Conservation (phyloP, 2,329 filamentous ascomycete genomes). For the Stylonectria norvegica region DNA sequence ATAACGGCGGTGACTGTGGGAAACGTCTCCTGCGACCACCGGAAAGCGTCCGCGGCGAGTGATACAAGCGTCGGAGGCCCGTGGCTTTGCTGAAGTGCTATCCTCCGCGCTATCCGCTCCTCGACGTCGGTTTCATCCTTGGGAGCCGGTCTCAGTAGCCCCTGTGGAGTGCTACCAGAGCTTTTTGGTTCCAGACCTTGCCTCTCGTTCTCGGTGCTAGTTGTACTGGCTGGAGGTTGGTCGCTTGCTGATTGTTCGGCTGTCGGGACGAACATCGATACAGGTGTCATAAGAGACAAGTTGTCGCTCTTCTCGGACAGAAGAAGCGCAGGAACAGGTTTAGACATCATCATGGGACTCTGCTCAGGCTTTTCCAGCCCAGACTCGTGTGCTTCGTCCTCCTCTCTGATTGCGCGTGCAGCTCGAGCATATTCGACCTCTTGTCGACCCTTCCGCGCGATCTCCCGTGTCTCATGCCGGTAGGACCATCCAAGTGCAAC, state of each 20-base stretch:
- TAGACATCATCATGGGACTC: too few species aligned
- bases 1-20: slow-evolving; percentile 65
- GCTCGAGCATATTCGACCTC: slow-evolving; percentile 16
- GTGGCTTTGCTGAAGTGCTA: too few species aligned
- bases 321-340: neutral
- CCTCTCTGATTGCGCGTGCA: slow-evolving; percentile 13
- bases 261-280: neutral
- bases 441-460: slow-evolving; percentile 53
- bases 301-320: neutral
- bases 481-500: slow-evolving; percentile 60
- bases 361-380: neutral
- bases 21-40: slow-evolving; percentile 67
- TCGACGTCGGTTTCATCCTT: neutral
- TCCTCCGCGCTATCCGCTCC: neutral
- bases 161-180: neutral
- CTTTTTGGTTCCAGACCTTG: too few species aligned
- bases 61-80: slow-evolving; percentile 50
- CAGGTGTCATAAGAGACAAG: neutral
- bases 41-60: slow-evolving; percentile 40
- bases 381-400: slow-evolving; percentile 9
- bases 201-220: neutral
- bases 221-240: neutral
- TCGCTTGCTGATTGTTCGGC: neutral
- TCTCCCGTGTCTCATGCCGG: slow-evolving; percentile 59
- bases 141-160: neutral